phyloP scores from a whole-genome alignment of 257 asterid species.

The Pogostemon cablin region DNA sequence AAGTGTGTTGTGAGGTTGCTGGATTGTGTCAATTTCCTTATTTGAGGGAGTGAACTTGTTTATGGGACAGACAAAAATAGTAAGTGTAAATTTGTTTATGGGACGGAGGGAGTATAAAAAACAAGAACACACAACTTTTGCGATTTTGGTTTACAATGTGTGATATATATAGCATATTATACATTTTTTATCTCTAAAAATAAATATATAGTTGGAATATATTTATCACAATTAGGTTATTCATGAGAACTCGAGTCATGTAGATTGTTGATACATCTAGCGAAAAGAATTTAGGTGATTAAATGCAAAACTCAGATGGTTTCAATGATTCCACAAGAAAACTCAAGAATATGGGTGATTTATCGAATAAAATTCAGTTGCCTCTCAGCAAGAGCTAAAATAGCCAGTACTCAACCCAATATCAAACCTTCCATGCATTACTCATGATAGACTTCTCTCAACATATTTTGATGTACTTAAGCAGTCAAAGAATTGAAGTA shows the following conservation, averaged over 20 bases:
- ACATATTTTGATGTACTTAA: background rate
- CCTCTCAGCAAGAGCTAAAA: slow-evolving; percentile 4
- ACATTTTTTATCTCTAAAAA: background rate
- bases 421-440: background rate
- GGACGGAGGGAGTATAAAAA: too few species aligned
- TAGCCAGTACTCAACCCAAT: background rate
- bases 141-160: background rate
- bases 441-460: background rate
- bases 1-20: too few species aligned
- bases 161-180: background rate
- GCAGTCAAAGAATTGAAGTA: background rate
- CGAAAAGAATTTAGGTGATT: too few species aligned
- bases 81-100: too few species aligned
- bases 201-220: slow-evolving; percentile 6
- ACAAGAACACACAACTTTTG: background rate
- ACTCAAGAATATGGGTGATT: background rate
- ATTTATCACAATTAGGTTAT: background rate
- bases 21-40: too few species aligned
- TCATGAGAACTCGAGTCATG: too few species aligned
- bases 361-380: background rate
- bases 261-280: too few species aligned
- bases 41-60: too few species aligned
- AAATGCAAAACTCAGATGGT: background rate
- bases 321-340: background rate
- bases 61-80: too few species aligned